Percentiles rank a stretch among this genome's conserved stretches.
Conservation (phyloP, 805 yeast species). For the Suhomyces kilbournensis region DNA sequence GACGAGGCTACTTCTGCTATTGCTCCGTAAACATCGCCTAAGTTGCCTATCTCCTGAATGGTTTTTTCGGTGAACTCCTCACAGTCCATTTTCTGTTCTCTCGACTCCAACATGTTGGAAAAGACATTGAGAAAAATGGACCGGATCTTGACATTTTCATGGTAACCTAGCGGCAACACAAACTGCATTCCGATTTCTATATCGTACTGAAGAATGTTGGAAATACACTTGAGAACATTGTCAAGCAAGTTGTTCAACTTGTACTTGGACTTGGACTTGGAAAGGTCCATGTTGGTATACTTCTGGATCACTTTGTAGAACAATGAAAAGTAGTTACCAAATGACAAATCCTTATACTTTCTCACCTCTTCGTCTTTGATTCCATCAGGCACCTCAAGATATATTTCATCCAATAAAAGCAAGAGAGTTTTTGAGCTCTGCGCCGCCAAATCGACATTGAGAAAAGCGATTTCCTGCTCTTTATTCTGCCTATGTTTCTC, state of each 20-base stretch:
- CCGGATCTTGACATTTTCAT: conserved; percentile 61
- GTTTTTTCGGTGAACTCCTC: conserved; percentile 29
- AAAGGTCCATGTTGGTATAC: conserved; percentile 26
- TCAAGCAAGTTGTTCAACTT: conserved; percentile 58
- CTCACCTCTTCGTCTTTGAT: conserved; percentile 50
- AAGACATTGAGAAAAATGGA: conserved; percentile 76
- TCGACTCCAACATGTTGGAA: conserved; percentile 54
- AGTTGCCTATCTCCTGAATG: conserved; percentile 25
- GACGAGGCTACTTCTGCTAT: conserved; percentile 63
- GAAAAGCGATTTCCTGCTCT: conserved; percentile 42
- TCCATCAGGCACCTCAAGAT: conserved; percentile 59
- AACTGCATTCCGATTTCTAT: conserved; percentile 73
- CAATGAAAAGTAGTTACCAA: conserved; percentile 65
- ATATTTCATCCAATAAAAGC: conserved; percentile 50
- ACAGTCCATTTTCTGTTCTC: conserved; percentile 15
- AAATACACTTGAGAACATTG: conserved; percentile 60
- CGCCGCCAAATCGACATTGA: conserved; percentile 57
- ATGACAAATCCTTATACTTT: conserved; percentile 57
- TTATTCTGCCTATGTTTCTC: not conserved
- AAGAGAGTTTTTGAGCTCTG: conserved; percentile 63
- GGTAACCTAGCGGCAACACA: conserved; percentile 77
- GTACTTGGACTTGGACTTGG: conserved; percentile 38
- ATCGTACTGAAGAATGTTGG: conserved; percentile 69
- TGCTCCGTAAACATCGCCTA: conserved; percentile 47
- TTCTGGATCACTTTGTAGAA: conserved; percentile 54